phyloP scores from a whole-genome alignment of 768 basidiomycete species.

The Kwoniella sp. region DNA sequence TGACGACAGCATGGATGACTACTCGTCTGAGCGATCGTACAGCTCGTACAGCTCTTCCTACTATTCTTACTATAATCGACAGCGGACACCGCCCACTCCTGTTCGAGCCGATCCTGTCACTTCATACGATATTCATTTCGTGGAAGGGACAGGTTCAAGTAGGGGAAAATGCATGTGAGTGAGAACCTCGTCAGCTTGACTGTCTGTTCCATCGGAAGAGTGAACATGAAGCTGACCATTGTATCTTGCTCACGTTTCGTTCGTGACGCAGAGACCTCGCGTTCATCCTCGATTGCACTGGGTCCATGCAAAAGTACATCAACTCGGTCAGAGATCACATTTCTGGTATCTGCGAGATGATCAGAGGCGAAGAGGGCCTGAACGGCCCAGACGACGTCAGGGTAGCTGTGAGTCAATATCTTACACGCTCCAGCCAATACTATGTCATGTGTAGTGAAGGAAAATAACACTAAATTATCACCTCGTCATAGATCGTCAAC shows the following conservation, averaged over 20 bases:
- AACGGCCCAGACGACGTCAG: slow-evolving; percentile 82
- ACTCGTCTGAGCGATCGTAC: slow-evolving; percentile 17
- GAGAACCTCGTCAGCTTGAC: not conserved
- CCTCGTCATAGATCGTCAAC: slow-evolving; percentile 67
- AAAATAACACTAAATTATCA: not conserved
- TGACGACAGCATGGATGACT: slow-evolving; percentile 44
- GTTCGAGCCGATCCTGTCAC: slow-evolving; percentile 28
- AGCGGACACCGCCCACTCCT: slow-evolving; percentile 26
- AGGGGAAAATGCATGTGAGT: slow-evolving; percentile 50
- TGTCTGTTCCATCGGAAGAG: not conserved
- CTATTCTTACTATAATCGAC: slow-evolving; percentile 28
- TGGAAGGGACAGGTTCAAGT: slow-evolving; percentile 32
- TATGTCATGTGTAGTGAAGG: too few species aligned
- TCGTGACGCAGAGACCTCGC: slow-evolving; percentile 67
- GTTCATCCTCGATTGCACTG: slow-evolving; percentile 94
- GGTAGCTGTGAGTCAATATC: slow-evolving; percentile 61
- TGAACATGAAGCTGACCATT: too few species aligned
- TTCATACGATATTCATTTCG: slow-evolving; percentile 36
- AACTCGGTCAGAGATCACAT: slow-evolving; percentile 84
- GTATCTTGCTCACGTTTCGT: not conserved
- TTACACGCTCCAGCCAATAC: not conserved
- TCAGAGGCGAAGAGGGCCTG: slow-evolving; percentile 91
- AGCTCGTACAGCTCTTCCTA: slow-evolving; percentile 24
- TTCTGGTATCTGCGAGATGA: slow-evolving; percentile 89
- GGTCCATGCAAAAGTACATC: slow-evolving; percentile 58